Evolutionary conservation across 2,329 filamentous ascomycete genomes (phyloP).

Genomic region (Tolypocladium capitatum): DNA sequence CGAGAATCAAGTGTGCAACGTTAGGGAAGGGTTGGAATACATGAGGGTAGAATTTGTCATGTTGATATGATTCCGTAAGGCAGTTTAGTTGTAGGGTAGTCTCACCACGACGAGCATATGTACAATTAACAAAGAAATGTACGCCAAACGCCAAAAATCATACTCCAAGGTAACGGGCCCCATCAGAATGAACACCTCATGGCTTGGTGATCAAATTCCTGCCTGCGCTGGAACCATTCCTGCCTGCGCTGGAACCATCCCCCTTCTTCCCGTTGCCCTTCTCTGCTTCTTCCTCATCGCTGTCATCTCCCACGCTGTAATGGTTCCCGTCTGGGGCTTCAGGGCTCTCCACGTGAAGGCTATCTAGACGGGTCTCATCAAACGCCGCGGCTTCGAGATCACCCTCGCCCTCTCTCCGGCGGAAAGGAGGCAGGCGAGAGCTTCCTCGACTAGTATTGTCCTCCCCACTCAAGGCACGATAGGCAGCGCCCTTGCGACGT

Average conservation of each 20-base stretch:
- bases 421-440: conserved; percentile 32
- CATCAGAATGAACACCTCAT: background rate
- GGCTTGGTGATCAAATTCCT: background rate
- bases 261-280: conserved; percentile 1
- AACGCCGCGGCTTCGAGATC: conserved; percentile 53
- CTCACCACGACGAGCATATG: background rate
- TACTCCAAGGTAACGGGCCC: background rate
- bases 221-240: background rate
- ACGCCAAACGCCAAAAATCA: background rate
- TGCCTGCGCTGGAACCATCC: background rate
- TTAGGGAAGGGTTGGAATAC: background rate
- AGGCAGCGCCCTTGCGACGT: conserved; percentile 40
- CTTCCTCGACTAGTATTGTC: conserved; percentile 19
- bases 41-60: background rate
- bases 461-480: conserved; percentile 34
- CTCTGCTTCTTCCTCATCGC: conserved; percentile 31
- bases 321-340: conserved; percentile 25
- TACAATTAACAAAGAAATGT: background rate
- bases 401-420: conserved; percentile 29
- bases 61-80: background rate
- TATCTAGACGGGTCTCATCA: conserved; percentile 52
- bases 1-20: background rate
- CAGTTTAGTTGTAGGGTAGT: background rate
- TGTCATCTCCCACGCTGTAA: conserved; percentile 45
- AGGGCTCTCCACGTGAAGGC: conserved; percentile 40